phyloP scores from a whole-genome alignment of 2,329 filamentous ascomycete species.

The Aspergillus unguis region DNA sequence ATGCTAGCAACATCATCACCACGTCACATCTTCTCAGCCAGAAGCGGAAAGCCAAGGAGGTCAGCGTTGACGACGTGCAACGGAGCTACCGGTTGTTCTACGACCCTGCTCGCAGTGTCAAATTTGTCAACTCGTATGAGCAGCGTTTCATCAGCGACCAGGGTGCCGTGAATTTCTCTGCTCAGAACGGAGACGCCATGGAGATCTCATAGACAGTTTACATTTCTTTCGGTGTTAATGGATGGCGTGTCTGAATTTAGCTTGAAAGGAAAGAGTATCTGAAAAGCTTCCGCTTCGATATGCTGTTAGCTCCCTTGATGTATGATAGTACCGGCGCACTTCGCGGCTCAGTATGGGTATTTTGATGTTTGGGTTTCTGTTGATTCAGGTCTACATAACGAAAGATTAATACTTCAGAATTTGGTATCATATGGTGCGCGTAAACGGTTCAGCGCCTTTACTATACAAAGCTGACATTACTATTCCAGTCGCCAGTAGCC shows the following conservation, averaged over 20 bases:
- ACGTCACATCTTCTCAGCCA: constrained; percentile 83
- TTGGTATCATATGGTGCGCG: constrained; percentile 14
- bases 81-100: constrained; percentile 93
- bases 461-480: constrained; percentile 52
- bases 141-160: constrained; percentile 88
- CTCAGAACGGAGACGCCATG: constrained; percentile 62
- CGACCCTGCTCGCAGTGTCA: constrained; percentile 80
- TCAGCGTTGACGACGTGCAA: constrained; percentile 84
- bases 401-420: constrained; percentile 16
- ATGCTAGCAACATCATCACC: constrained; percentile 96
- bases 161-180: constrained; percentile 71
- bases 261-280: not conserved
- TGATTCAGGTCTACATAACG: constrained; percentile 23
- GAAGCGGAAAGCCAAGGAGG: constrained; percentile 81
- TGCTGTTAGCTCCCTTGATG: constrained; percentile 30
- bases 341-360: constrained; percentile 25
- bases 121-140: constrained; percentile 86
- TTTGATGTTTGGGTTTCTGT: constrained; percentile 22
- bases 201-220: constrained; percentile 54
- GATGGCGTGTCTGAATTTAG: constrained; percentile 7
- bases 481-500: constrained; percentile 55
- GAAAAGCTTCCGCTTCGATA: constrained; percentile 17
- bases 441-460: not conserved
- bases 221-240: constrained; percentile 15
- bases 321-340: constrained; percentile 40